Percentiles rank a stretch among this genome's conserved stretches.
phyloP scores from a whole-genome alignment of 164 flowering plant species.

The Vitis rotundifolia region DNA sequence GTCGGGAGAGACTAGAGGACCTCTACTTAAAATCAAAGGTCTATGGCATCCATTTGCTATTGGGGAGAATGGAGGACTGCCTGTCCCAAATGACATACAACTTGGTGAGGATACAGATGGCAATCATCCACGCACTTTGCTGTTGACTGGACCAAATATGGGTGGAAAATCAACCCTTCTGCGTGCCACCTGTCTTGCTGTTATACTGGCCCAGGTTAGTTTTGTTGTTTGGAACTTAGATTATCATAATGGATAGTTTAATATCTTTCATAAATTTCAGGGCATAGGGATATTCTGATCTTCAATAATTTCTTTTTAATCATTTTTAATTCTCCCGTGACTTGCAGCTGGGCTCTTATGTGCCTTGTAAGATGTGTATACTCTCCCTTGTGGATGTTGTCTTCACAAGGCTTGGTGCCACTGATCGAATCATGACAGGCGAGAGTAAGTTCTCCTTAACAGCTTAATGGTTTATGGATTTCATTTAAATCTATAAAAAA shows the following conservation, averaged over 20 bases:
- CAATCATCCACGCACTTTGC: conserved; percentile 57
- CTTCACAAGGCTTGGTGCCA: conserved; percentile 94
- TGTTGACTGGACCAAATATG: conserved; percentile 98
- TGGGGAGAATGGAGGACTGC: conserved; percentile 55
- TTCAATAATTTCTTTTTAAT: background rate
- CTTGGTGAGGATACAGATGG: conserved; percentile 70
- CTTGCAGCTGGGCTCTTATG: conserved; percentile 88
- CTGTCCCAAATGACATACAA: conserved; percentile 78
- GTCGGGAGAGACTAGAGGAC: conserved; percentile 41
- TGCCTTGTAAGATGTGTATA: conserved; percentile 74
- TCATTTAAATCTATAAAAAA: background rate
- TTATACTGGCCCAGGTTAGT: conserved; percentile 86
- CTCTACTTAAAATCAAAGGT: conserved; percentile 63
- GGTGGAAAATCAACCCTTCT: conserved; percentile 99
- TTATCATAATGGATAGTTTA: background rate
- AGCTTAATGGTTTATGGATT: conserved; percentile 5
- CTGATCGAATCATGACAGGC: conserved; percentile 94
- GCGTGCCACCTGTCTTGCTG: conserved; percentile 89
- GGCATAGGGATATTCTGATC: no score
- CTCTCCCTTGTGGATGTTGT: conserved; percentile 82
- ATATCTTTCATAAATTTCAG: background rate
- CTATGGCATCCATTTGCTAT: conserved; percentile 97
- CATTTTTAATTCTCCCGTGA: conserved; percentile 5
- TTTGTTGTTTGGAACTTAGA: background rate
- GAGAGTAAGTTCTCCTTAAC: conserved; percentile 67